Percentiles rank a stretch among this genome's conserved stretches.
Evolutionary conservation across 2,329 filamentous ascomycete genomes (phyloP).

Genomic region (Colletotrichum sidae): DNA sequence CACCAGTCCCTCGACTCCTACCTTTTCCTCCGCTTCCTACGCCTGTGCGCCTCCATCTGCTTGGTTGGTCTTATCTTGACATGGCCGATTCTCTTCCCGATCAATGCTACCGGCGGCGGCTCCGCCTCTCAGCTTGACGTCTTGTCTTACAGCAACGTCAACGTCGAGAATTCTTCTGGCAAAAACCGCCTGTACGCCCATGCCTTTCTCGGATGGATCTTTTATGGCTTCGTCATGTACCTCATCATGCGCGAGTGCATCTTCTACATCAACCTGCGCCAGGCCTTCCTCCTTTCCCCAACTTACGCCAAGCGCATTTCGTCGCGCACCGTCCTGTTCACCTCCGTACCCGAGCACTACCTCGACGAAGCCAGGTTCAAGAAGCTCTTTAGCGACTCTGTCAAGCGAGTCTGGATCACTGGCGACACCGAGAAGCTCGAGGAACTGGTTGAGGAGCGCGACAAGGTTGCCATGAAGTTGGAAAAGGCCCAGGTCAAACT

Average conservation of each 20-base stretch:
- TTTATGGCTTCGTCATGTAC: conserved; percentile 89
- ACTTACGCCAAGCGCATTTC: conserved; percentile 88
- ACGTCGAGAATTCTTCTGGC: conserved; percentile 58
- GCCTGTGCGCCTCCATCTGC: conserved; percentile 80
- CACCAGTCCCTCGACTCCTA: conserved; percentile 90
- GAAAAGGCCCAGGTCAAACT: conserved; percentile 90
- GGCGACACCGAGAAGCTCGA: conserved; percentile 82
- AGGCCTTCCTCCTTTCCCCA: conserved; percentile 90
- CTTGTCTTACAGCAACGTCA: conserved; percentile 82
- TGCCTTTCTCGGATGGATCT: conserved; percentile 82
- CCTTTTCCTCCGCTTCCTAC: conserved; percentile 85
- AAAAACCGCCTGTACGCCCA: conserved; percentile 84
- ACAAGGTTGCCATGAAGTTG: conserved; percentile 82
- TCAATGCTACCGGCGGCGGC: conserved; percentile 86
- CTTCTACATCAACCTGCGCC: conserved; percentile 91
- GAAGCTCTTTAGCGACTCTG: conserved; percentile 83
- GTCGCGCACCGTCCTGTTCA: conserved; percentile 89
- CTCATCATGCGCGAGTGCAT: conserved; percentile 89
- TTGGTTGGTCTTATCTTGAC: conserved; percentile 86
- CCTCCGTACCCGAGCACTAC: conserved; percentile 83
- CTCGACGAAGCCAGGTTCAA: conserved; percentile 81
- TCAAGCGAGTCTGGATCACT: conserved; percentile 87
- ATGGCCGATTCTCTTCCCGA: conserved; percentile 86
- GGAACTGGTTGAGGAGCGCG: conserved; percentile 83
- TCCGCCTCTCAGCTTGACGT: conserved; percentile 76